phyloP scores from a whole-genome alignment of 1,284 basidiomycete species.

The Pseudozyma hubeiensis region DNA sequence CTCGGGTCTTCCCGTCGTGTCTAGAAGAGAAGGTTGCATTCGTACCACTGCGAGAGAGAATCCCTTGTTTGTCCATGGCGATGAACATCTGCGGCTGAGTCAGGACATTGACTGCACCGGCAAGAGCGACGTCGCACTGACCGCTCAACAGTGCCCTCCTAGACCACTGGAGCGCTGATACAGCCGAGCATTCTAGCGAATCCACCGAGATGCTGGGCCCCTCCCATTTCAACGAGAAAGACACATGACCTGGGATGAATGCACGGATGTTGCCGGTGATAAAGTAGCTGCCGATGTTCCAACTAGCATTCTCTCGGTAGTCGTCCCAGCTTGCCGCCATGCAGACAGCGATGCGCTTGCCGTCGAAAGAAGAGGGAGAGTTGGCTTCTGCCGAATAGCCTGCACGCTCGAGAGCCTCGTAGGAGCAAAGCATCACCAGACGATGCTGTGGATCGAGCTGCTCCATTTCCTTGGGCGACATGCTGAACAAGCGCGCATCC shows the following conservation, averaged over 20 bases:
- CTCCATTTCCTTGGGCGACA: slow-evolving; percentile 54
- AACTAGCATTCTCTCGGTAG: slow-evolving; percentile 54
- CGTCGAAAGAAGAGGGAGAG: slow-evolving; percentile 42
- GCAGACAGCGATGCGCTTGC: slow-evolving; percentile 45
- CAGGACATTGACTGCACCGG: slow-evolving; percentile 43
- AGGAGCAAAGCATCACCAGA: slow-evolving; percentile 43
- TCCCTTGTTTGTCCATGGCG: slow-evolving; percentile 49
- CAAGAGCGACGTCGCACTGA: slow-evolving; percentile 51
- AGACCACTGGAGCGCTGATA: slow-evolving; percentile 45
- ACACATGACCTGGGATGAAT: slow-evolving; percentile 49
- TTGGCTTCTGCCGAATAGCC: slow-evolving; percentile 42
- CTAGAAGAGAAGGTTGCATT: slow-evolving; percentile 38
- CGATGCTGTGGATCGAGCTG: slow-evolving; percentile 56
- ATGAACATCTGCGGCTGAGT: slow-evolving; percentile 54
- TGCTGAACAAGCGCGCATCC: slow-evolving; percentile 52
- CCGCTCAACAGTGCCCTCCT: slow-evolving; percentile 38
- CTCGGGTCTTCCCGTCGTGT: slow-evolving; percentile 47
- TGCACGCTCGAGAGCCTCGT: slow-evolving; percentile 50
- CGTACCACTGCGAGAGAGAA: slow-evolving; percentile 36
- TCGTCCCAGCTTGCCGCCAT: slow-evolving; percentile 52
- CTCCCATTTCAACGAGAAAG: slow-evolving; percentile 44
- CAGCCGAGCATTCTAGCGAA: slow-evolving; percentile 41
- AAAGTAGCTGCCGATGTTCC: slow-evolving; percentile 53
- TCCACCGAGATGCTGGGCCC: slow-evolving; percentile 49
- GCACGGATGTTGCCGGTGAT: slow-evolving; percentile 57